Conservation (phyloP, 2,329 filamentous ascomycete genomes). For the Botryotinia calthae region DNA sequence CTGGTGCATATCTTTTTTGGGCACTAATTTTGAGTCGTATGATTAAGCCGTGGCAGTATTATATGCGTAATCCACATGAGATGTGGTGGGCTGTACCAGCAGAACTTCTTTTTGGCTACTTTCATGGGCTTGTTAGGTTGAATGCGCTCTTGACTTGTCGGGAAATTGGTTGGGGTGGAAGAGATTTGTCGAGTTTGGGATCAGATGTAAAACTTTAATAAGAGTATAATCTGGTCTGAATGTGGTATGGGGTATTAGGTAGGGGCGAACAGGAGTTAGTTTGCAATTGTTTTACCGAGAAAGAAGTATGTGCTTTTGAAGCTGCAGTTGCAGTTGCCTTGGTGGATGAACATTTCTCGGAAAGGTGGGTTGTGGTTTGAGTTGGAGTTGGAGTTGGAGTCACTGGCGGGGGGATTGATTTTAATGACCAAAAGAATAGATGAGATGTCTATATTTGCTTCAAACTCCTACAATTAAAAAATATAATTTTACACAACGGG, state of each 20-base stretch:
- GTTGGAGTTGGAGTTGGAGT: neutral
- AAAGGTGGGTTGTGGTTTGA: neutral
- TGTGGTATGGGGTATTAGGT: neutral
- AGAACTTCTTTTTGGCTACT: neutral
- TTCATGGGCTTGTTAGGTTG: neutral
- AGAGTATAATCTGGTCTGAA: neutral
- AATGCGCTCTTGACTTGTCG: neutral
- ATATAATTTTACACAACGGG: neutral
- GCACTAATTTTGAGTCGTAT: neutral
- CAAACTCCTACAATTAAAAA: neutral
- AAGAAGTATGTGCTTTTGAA: neutral
- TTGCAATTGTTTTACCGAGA: neutral
- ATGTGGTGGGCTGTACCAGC: neutral
- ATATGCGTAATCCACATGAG: neutral
- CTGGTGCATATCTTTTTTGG: neutral
- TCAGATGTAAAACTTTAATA: neutral
- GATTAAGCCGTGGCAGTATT: neutral
- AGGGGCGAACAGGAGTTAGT: neutral
- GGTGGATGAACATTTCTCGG: neutral
- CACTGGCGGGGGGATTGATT: neutral
- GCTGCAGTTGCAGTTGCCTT: neutral
- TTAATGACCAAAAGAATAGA: neutral
- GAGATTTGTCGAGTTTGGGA: neutral
- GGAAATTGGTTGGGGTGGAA: neutral
- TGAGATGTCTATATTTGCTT: neutral